Conservation (phyloP, 2,329 filamentous ascomycete species). For the Exophiala phaeomuriformis region DNA sequence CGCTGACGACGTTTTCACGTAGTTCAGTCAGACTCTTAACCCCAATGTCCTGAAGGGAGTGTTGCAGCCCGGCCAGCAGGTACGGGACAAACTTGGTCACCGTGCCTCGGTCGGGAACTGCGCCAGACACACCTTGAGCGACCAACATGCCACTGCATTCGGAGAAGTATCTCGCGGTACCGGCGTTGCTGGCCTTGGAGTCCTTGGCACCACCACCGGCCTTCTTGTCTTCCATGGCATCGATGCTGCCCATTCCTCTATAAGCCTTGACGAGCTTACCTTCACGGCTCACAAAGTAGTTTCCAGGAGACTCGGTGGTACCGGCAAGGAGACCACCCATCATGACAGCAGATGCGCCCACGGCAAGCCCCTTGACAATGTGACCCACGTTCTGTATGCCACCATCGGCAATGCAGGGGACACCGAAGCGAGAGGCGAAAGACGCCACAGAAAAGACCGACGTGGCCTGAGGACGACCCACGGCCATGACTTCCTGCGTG, state of each 20-base stretch:
- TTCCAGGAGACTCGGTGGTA: slow-evolving; percentile 93
- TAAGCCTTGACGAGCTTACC: slow-evolving; percentile 99
- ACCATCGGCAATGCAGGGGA: slow-evolving; percentile 95
- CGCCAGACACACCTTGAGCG: slow-evolving; percentile 88
- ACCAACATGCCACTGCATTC: too few relatives aligned
- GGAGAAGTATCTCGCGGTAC: slow-evolving; percentile 96
- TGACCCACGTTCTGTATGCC: slow-evolving; percentile 98
- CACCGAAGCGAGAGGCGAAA: slow-evolving; percentile 87
- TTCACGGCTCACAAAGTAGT: slow-evolving; percentile 91
- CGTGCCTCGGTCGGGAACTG: slow-evolving; percentile 54
- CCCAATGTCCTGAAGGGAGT: slow-evolving; percentile 94
- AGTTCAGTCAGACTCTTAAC: slow-evolving; percentile 71
- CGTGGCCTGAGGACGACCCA: slow-evolving; percentile 90
- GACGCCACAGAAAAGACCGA: slow-evolving; percentile 82
- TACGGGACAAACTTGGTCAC: slow-evolving; percentile 95
- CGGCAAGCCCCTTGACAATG: slow-evolving; percentile 94
- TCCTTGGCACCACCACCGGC: slow-evolving; percentile 65
- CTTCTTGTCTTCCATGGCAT: slow-evolving; percentile 99
- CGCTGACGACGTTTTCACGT: slow-evolving; percentile 64
- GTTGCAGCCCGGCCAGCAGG: slow-evolving; percentile 88
- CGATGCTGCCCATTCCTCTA: slow-evolving; percentile 97
- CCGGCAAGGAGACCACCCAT: slow-evolving; percentile 97
- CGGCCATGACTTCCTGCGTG: slow-evolving; percentile 99
- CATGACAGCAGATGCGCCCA: slow-evolving; percentile 95
- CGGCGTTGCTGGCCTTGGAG: slow-evolving; percentile 70